Evolutionary conservation across 495 filamentous ascomycete genomes (phyloP).

Genomic region (Aspergillus ostianus): DNA sequence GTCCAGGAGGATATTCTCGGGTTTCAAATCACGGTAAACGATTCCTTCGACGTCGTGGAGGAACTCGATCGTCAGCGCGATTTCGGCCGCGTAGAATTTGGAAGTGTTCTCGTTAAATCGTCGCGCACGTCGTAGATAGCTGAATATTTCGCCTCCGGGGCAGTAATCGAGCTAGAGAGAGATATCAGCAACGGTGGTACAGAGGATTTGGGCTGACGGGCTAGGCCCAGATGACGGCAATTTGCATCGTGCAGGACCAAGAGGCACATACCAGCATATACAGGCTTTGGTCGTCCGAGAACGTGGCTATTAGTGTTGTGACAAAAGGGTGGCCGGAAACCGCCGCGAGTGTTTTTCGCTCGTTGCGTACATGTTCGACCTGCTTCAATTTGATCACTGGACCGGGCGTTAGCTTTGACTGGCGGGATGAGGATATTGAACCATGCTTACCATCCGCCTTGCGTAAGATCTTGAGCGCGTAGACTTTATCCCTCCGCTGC

Average conservation of each 20-base stretch:
- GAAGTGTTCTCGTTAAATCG: slow-evolving; percentile 84
- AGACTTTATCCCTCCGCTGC: slow-evolving; percentile 67
- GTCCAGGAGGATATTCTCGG: slow-evolving; percentile 92
- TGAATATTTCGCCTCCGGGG: slow-evolving; percentile 94
- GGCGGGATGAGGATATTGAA: slow-evolving; percentile 9
- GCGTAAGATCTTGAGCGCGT: slow-evolving; percentile 88
- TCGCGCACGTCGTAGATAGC: slow-evolving; percentile 79
- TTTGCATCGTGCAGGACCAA: not conserved
- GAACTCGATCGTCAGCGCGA: slow-evolving; percentile 87
- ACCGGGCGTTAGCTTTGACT: not conserved
- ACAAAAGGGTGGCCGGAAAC: slow-evolving; percentile 95
- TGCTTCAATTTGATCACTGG: slow-evolving; percentile 94
- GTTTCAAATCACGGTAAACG: slow-evolving; percentile 94
- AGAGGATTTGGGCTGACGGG: not conserved
- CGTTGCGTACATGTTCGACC: slow-evolving; percentile 94
- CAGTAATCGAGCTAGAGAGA: slow-evolving; percentile 72
- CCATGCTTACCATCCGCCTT: slow-evolving; percentile 67
- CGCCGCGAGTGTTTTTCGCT: slow-evolving; percentile 80
- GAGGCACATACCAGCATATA: slow-evolving; percentile 76
- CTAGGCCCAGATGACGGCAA: not conserved
- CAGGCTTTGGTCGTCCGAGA: slow-evolving; percentile 82
- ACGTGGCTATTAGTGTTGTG: slow-evolving; percentile 84
- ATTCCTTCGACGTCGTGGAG: slow-evolving; percentile 81
- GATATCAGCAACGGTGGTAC: slow-evolving; percentile 12
- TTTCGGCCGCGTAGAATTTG: slow-evolving; percentile 94